phyloP scores from a whole-genome alignment of 2,329 filamentous ascomycete genomes.

The Zarea fungicola region DNA sequence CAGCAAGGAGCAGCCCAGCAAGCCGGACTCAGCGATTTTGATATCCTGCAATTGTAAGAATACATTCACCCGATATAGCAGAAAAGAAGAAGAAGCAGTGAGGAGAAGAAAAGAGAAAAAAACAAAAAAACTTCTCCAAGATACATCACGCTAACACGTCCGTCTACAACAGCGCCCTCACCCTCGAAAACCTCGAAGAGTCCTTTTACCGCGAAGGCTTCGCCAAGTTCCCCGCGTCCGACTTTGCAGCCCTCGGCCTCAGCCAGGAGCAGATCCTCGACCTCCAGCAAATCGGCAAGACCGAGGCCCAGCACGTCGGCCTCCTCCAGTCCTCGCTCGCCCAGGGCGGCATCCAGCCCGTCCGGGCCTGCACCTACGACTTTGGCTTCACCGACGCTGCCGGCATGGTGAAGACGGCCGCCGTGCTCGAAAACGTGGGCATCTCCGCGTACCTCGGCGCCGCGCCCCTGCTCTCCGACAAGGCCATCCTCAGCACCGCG shows the following conservation, averaged over 20 bases:
- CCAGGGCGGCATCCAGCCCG: slow-evolving; percentile 39
- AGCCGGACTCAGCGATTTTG: slow-evolving; percentile 7
- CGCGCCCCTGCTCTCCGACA: slow-evolving; percentile 53
- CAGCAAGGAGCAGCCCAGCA: slow-evolving; percentile 1
- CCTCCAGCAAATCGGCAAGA: slow-evolving; percentile 48
- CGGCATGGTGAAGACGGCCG: slow-evolving; percentile 51
- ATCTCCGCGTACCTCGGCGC: slow-evolving; percentile 62
- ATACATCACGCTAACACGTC: neutral
- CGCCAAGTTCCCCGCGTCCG: slow-evolving; percentile 46
- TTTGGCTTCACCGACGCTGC: slow-evolving; percentile 53
- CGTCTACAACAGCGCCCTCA: slow-evolving; percentile 40
- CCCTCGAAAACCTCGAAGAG: slow-evolving; percentile 54
- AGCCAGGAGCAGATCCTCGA: slow-evolving; percentile 33
- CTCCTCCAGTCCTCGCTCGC: slow-evolving; percentile 36
- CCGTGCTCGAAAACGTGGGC: slow-evolving; percentile 60
- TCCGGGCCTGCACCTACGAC: slow-evolving; percentile 49
- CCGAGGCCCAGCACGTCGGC: slow-evolving; percentile 51
- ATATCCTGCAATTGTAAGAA: slow-evolving; percentile 12
- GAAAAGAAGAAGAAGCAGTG: too few species aligned
- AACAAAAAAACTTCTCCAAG: too few species aligned
- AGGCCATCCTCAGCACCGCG: slow-evolving; percentile 53
- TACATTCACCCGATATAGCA: neutral
- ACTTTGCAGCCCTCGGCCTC: slow-evolving; percentile 50
- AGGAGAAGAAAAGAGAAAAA: too few species aligned
- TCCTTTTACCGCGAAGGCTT: slow-evolving; percentile 59